These are phyloP conservation scores for Suhomyces atakaporum DNA, from an alignment of 1,139 yeast genomes.

Conservation along the genomic window DNA sequence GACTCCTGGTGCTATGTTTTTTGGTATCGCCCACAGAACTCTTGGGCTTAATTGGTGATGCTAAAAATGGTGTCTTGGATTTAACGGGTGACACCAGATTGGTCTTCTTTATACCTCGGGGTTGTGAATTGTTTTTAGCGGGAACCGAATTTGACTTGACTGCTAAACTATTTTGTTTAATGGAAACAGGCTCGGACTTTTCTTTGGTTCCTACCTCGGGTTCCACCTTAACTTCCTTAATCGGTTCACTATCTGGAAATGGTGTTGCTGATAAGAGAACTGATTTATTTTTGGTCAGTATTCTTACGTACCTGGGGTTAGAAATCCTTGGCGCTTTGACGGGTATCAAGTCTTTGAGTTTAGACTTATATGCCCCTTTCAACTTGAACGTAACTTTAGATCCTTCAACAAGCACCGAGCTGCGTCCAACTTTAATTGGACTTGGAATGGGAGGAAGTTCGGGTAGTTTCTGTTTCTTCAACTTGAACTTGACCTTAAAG, in stretches of 20 bases:
- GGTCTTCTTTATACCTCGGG: background rate
- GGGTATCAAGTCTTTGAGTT: conserved; percentile 8
- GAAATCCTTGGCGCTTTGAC: conserved; percentile 2
- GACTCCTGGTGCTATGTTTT: conserved; percentile 10
- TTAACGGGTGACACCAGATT: conserved; percentile 2
- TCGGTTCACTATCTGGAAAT: conserved; percentile 11
- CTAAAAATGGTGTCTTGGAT: background rate
- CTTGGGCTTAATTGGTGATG: conserved; percentile 2
- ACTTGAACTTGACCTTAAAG: conserved; percentile 17
- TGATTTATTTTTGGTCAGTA: conserved; percentile 25
- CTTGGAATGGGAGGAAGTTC: conserved; percentile 1
- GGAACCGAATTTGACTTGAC: no score
- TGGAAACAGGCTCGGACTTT: conserved; percentile 4
- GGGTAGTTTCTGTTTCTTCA: conserved; percentile 11
- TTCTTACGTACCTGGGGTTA: conserved; percentile 29
- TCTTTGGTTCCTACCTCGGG: background rate
- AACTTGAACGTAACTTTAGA: conserved; percentile 13
- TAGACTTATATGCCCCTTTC: conserved; percentile 12
- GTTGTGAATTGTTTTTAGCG: background rate
- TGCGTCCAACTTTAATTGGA: conserved; percentile 12
- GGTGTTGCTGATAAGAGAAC: conserved; percentile 23
- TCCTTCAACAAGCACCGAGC: conserved; percentile 12
- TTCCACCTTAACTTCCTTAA: background rate
- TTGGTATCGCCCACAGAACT: conserved; percentile 1
- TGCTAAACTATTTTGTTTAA: no score